These are phyloP conservation scores for Pyrenophora graminea DNA, from an alignment of 2,329 filamentous ascomycete species.

Conservation along the genomic window DNA sequence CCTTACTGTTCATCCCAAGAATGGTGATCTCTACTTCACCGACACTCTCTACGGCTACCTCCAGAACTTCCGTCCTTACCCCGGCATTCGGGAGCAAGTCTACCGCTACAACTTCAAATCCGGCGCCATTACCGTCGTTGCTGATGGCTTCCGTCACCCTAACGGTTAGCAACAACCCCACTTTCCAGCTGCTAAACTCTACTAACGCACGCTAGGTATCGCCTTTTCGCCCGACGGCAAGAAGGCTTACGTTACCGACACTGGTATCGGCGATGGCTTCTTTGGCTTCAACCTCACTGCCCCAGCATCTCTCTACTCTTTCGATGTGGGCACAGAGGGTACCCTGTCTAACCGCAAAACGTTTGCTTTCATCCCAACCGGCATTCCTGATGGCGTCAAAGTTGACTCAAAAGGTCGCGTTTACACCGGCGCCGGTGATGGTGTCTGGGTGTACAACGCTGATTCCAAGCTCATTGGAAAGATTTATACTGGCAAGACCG, in stretches of 20 bases:
- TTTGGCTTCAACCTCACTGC: slow-evolving; percentile 27
- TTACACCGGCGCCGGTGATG: slow-evolving; percentile 56
- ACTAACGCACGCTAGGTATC: slow-evolving; percentile 23
- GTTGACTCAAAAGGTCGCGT: slow-evolving; percentile 56
- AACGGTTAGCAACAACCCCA: slow-evolving; percentile 27
- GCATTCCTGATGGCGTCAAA: slow-evolving; percentile 29
- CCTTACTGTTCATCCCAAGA: slow-evolving; percentile 41
- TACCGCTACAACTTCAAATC: slow-evolving; percentile 51
- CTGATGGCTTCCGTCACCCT: slow-evolving; percentile 46
- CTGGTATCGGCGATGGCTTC: slow-evolving; percentile 29
- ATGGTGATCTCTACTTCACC: slow-evolving; percentile 54
- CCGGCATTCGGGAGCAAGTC: slow-evolving; percentile 34
- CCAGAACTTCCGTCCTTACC: slow-evolving; percentile 30
- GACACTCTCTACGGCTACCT: slow-evolving; percentile 44
- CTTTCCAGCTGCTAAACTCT: too few relatives aligned
- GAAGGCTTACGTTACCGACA: slow-evolving; percentile 52
- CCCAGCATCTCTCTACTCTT: slow-evolving; percentile 30
- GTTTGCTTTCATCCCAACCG: slow-evolving; percentile 24
- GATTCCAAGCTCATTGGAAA: slow-evolving; percentile 52
- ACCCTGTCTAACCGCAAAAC: slow-evolving; percentile 29
- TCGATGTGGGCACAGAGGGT: slow-evolving; percentile 26
- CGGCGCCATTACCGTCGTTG: slow-evolving; percentile 45
- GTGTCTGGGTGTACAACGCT: slow-evolving; percentile 56
- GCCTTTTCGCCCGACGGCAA: slow-evolving; percentile 48
- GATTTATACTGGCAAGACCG: slow-evolving; percentile 27